Base-by-base conservation (phyloP, 768 basidiomycete genomes). In the Termitomyces sp. region DNA sequence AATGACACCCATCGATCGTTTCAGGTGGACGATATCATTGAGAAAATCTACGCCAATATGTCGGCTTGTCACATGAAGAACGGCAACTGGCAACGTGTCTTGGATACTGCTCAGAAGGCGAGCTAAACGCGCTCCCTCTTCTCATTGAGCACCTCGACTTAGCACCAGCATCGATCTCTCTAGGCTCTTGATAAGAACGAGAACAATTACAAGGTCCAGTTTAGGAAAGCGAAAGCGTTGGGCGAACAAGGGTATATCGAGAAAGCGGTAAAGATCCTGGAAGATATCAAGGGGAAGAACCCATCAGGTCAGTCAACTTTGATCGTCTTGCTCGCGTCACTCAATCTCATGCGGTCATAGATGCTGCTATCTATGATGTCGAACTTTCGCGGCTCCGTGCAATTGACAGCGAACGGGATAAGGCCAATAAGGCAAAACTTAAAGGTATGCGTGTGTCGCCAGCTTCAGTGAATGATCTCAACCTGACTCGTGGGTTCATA, bases 11-110 rank as follows among this genome's bases (percentile, higher is more conserved):
- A 47, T 52, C 35, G 32, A 44, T 54, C 32, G 6, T 52, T 52
- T 11, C 59, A 93, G 91, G 78, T 84, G 19, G 91, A 93, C 67
- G 74, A 84, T 10, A 76, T 91, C 39, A 68, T 90, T 19, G 89
- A 89, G 70, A 93, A 88, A 73, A 83, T 92, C 45, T 89, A 93
- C 60, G 82, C 88, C 3, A 94, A 94, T 55, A 88, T 90, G 87
- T 82, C 86, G 3, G 89, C 89, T 5, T 91, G 89, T 62, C 89
- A 93, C 67, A 72, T 93, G 64, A 91, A 90, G 70, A 82, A 83
- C 49, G 75, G 76, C 46, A 94, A 91, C 65, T 94, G 88, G 88
- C 81, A 83, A 64, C 82, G 91, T 14, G 87, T 85, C 0, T 67
- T 82, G 51, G 89, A 93, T 62, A 85, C 89, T n/a, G 89, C 91